Percentiles rank a stretch among this genome's conserved stretches.
phyloP scores from a whole-genome alignment of 768 basidiomycete species.

The Piloderma croceum region DNA sequence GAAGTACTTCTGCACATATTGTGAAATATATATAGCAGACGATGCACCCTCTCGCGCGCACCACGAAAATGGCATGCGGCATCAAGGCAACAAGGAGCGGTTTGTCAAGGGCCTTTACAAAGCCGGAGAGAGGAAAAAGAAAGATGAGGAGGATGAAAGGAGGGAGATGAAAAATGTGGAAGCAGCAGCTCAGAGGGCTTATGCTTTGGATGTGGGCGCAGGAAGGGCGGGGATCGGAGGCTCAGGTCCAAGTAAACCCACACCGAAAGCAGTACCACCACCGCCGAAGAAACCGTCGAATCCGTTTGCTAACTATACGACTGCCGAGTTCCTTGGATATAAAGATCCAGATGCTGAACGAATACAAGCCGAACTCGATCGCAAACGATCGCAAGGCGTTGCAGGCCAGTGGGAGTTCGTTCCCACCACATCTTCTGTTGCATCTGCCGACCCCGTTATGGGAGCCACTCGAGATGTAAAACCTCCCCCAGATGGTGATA shows the following conservation, averaged over 20 bases:
- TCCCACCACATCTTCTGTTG: constrained; percentile 22
- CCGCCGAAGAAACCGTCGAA: constrained; percentile 52
- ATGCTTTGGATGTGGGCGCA: constrained; percentile 69
- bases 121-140: constrained; percentile 80
- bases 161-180: constrained; percentile 84
- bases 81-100: constrained; percentile 91
- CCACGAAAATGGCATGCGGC: constrained; percentile 89
- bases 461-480: not conserved
- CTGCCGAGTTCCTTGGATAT: constrained; percentile 78
- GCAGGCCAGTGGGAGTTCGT: constrained; percentile 79
- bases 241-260: constrained; percentile 21
- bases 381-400: constrained; percentile 58
- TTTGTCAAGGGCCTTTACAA: constrained; percentile 93
- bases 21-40: constrained; percentile 94
- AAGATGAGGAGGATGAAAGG: constrained; percentile 79
- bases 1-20: constrained; percentile 94
- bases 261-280: constrained; percentile 29
- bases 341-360: constrained; percentile 71
- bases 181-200: constrained; percentile 77
- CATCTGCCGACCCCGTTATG: constrained; percentile 1
- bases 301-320: constrained; percentile 81
- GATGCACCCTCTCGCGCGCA: constrained; percentile 88
- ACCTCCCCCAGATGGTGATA: constrained; percentile 10
- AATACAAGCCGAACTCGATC: constrained; percentile 52
- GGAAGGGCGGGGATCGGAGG: constrained; percentile 45